A percentile compares a stretch with the other conserved stretches of the same genome.
Evolutionary conservation across 306 rosid genomes (phyloP).

Genomic region (Calophaca sinica): DNA sequence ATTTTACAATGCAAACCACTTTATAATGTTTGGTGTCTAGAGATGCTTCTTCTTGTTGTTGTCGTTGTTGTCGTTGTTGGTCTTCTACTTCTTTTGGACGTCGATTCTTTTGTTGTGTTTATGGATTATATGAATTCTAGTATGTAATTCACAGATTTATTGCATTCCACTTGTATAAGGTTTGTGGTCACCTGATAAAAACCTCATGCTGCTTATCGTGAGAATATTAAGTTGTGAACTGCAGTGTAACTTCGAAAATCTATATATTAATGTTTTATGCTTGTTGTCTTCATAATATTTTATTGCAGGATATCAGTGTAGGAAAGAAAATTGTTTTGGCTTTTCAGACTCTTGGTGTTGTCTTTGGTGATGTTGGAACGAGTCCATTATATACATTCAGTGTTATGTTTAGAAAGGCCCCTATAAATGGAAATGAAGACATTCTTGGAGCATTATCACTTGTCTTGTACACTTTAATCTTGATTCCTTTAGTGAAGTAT

Average conservation of each 20-base stretch:
- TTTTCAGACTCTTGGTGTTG: slow-evolving; percentile 97
- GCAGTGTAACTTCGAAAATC: slow-evolving; percentile 18
- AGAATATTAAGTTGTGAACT: slow-evolving; percentile 25
- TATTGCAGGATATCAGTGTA: slow-evolving; percentile 76
- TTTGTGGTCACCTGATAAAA: slow-evolving; percentile 10
- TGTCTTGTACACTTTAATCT: slow-evolving; percentile 87
- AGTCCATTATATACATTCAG: slow-evolving; percentile 96
- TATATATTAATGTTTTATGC: not conserved
- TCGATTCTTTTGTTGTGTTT: slow-evolving; percentile 13
- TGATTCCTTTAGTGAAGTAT: slow-evolving; percentile 92
- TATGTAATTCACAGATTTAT: not conserved
- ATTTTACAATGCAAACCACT: not conserved
- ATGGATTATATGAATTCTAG: slow-evolving; percentile 18
- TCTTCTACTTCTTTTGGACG: not conserved
- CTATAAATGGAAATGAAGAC: slow-evolving; percentile 88
- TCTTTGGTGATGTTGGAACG: slow-evolving; percentile 99
- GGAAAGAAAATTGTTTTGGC: slow-evolving; percentile 77
- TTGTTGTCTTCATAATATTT: slow-evolving; percentile 39
- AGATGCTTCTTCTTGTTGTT: not conserved
- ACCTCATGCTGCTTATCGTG: not conserved
- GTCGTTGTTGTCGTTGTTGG: not conserved
- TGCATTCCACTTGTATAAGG: slow-evolving; percentile 6
- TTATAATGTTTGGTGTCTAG: not conserved
- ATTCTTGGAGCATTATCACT: slow-evolving; percentile 94
- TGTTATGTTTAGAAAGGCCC: slow-evolving; percentile 95